phyloP scores from a whole-genome alignment of 805 yeast genomes.

The Myxozyma neglecta region DNA sequence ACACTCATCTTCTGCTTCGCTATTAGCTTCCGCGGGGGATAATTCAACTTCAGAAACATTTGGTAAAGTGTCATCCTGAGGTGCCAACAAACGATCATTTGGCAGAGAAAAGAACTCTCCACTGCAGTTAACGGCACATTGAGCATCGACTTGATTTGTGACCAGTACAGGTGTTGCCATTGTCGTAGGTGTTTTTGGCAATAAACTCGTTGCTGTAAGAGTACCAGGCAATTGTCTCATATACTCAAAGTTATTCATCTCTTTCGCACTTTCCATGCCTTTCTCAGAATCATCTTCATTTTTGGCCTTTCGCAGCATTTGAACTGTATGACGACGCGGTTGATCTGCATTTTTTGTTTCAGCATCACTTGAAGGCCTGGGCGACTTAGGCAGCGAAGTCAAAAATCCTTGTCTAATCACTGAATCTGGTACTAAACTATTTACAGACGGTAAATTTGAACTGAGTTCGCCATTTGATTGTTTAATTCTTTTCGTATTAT shows the following conservation, averaged over 20 bases:
- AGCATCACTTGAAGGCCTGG: neutral
- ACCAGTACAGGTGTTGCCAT: neutral
- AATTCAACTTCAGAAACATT: neutral
- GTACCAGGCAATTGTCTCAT: neutral
- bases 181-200: neutral
- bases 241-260: neutral
- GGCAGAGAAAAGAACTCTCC: neutral
- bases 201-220: neutral
- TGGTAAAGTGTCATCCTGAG: neutral
- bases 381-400: neutral
- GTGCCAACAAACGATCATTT: neutral
- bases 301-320: neutral
- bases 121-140: neutral
- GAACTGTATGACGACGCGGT: slow-evolving; percentile 2
- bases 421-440: neutral
- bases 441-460: neutral
- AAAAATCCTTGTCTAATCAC: neutral
- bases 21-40: neutral
- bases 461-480: neutral
- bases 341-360: neutral
- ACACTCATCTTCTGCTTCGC: neutral
- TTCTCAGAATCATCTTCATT: neutral
- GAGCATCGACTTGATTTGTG: neutral
- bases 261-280: too few relatives aligned
- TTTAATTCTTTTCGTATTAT: neutral